A percentile compares a stretch with the other conserved stretches of the same genome.
Evolutionary conservation across 805 yeast species (phyloP).

Genomic region (Candida tallmaniae): DNA sequence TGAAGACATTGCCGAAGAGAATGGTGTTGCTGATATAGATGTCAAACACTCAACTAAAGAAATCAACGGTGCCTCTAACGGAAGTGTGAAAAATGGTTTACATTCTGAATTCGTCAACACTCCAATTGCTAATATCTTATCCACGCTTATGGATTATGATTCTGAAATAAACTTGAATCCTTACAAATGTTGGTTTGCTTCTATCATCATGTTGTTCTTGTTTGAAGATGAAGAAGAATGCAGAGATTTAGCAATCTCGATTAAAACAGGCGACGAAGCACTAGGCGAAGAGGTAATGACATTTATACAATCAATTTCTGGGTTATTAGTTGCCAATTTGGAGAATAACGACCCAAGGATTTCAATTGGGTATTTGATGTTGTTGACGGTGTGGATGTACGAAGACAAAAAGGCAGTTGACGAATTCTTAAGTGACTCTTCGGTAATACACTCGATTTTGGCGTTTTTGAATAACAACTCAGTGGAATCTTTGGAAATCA

Average conservation of each 20-base stretch:
- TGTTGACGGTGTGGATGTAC: conserved; percentile 70
- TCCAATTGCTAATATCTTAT: conserved; percentile 59
- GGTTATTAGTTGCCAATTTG: conserved; percentile 63
- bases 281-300: conserved; percentile 67
- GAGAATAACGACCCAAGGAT: conserved; percentile 65
- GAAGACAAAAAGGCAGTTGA: conserved; percentile 73
- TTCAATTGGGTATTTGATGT: conserved; percentile 70
- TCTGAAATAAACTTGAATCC: conserved; percentile 66
- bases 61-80: conserved; percentile 1
- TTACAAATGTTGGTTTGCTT: conserved; percentile 80
- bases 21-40: conserved; percentile 1
- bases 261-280: conserved; percentile 54
- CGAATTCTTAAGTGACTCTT: conserved; percentile 65
- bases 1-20: conserved; percentile 12
- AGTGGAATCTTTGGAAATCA: conserved; percentile 47
- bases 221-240: conserved; percentile 52
- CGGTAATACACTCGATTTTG: conserved; percentile 63
- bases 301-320: conserved; percentile 72
- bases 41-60: conserved; percentile 6
- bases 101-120: conserved; percentile 3
- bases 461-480: conserved; percentile 51
- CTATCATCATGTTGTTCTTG: conserved; percentile 57
- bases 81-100: not conserved
- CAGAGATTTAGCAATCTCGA: conserved; percentile 42
- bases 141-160: conserved; percentile 72